These are phyloP conservation scores for Sugiyamaella marilandica DNA, from an alignment of 805 yeast genomes.

Conservation along the genomic window DNA sequence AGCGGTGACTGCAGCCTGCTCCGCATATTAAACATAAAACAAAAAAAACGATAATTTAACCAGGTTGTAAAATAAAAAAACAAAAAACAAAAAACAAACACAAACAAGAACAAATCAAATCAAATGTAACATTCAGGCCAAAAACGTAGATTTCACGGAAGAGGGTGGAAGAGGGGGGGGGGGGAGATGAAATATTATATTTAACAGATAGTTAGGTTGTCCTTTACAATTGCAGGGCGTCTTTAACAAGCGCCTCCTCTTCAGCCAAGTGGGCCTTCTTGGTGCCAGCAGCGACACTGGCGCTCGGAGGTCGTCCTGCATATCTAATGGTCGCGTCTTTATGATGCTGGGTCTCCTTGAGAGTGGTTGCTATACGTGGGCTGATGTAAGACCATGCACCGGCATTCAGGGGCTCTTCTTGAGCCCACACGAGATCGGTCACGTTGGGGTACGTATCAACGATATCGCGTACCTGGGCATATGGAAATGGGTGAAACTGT, in stretches of 20 bases:
- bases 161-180: too few species aligned
- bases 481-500: conserved; percentile 99
- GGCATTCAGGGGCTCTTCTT: conserved; percentile 98
- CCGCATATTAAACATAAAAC: too few species aligned
- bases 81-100: too few species aligned
- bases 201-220: too few species aligned
- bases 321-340: conserved; percentile 61
- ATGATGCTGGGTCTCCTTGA: conserved; percentile 70
- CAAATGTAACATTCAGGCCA: too few species aligned
- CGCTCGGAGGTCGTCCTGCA: conserved; percentile 97
- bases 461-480: conserved; percentile 82
- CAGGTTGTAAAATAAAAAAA: too few species aligned
- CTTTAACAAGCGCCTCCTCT: conserved; percentile 80
- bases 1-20: too few species aligned
- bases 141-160: too few species aligned
- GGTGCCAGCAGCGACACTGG: conserved; percentile 96
- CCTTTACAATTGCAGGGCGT: conserved; percentile 48
- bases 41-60: too few species aligned
- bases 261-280: conserved; percentile 83
- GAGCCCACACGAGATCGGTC: conserved; percentile 92
- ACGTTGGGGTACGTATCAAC: conserved; percentile 73
- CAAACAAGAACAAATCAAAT: too few species aligned
- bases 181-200: too few species aligned
- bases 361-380: conserved; percentile 77
- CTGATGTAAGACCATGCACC: conserved; percentile 77